Percentiles rank a stretch among this genome's conserved stretches.
phyloP scores from a whole-genome alignment of 306 rosid species.

The Sindora glabra region DNA sequence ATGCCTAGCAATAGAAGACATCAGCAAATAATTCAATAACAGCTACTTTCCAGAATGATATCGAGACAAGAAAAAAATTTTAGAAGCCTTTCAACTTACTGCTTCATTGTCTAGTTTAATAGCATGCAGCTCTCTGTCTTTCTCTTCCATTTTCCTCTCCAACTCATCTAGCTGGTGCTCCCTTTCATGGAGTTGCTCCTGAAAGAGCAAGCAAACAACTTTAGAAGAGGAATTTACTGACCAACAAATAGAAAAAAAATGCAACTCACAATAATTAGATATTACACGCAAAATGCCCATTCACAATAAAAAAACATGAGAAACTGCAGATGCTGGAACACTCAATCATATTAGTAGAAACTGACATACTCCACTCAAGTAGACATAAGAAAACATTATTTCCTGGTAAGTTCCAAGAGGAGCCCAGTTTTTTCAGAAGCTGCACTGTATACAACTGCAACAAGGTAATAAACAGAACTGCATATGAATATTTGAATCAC shows the following conservation, averaged over 20 bases:
- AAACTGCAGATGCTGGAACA: too few species aligned
- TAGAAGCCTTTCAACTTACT: slow-evolving; percentile 41
- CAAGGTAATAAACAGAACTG: neutral
- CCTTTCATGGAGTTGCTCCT: slow-evolving; percentile 82
- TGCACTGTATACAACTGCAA: neutral
- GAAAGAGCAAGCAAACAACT: slow-evolving; percentile 27
- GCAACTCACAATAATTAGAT: neutral
- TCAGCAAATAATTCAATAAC: neutral
- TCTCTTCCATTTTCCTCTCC: slow-evolving; percentile 82
- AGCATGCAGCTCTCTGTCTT: slow-evolving; percentile 79
- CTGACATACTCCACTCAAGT: too few species aligned
- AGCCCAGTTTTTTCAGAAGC: neutral
- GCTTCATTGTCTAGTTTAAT: slow-evolving; percentile 89
- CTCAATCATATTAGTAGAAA: too few species aligned
- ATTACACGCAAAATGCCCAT: neutral
- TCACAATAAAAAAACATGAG: neutral
- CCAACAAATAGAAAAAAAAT: neutral
- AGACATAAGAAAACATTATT: neutral
- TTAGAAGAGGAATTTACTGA: slow-evolving; percentile 12
- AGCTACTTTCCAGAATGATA: neutral
- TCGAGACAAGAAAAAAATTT: neutral
- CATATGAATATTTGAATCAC: neutral
- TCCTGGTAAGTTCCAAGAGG: neutral
- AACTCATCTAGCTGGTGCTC: slow-evolving; percentile 65
- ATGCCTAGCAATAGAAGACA: slow-evolving; percentile 46